These are phyloP conservation scores for Tetramitus jugosus DNA, from an alignment of 208 protist genomes.

Conservation along the genomic window DNA sequence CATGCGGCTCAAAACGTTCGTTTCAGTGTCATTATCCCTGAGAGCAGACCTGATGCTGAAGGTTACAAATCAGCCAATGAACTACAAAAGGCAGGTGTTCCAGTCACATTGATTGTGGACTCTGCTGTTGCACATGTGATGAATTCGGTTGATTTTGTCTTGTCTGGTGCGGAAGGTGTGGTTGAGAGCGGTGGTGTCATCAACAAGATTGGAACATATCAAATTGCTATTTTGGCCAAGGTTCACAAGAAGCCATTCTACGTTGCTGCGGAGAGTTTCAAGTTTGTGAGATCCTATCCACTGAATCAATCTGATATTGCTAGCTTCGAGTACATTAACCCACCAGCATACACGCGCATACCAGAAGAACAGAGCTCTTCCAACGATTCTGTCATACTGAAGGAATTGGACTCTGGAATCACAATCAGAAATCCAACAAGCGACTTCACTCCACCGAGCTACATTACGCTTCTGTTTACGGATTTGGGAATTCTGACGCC, in stretches of 20 bases:
- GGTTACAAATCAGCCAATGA: background rate
- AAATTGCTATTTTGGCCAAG: conserved; percentile 87
- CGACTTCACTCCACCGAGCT: conserved; percentile 71
- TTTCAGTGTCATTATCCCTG: background rate
- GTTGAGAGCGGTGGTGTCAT: conserved; percentile 98
- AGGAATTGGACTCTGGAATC: background rate
- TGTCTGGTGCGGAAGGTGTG: conserved; percentile 92
- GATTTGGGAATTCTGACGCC: conserved; percentile 97
- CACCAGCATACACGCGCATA: background rate
- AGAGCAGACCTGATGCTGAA: background rate
- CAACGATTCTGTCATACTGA: too few species aligned
- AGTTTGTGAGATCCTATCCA: conserved; percentile 93
- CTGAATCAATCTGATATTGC: conserved; percentile 81
- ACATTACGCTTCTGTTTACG: conserved; percentile 91
- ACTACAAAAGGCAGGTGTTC: background rate
- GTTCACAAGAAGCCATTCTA: conserved; percentile 94
- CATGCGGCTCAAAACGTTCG: background rate
- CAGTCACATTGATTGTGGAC: conserved; percentile 59
- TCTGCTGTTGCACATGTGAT: conserved; percentile 61
- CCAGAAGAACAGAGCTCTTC: background rate
- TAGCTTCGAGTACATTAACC: conserved; percentile 4
- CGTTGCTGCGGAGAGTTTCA: conserved; percentile 95
- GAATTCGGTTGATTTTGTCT: conserved; percentile 87
- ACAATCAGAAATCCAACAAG: conserved; percentile 32
- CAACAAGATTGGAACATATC: conserved; percentile 93